Conservation (phyloP, 2,329 filamentous ascomycete genomes). For the Fusarium sp. region DNA sequence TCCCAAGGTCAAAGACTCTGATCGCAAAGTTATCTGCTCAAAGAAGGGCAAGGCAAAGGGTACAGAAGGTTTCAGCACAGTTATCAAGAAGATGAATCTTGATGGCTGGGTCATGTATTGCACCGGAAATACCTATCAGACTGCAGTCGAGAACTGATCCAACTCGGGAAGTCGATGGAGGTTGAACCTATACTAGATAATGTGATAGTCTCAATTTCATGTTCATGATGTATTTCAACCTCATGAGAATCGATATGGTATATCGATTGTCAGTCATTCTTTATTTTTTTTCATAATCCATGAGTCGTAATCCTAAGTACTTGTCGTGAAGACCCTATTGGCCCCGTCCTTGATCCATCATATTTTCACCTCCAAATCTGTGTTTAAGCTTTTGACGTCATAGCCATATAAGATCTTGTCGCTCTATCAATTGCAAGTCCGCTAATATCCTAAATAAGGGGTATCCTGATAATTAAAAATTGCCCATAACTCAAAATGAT, state of each 20-base stretch:
- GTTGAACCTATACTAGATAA: not conserved
- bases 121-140: conserved; percentile 50
- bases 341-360: conserved; percentile 2
- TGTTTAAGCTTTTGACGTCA: not conserved
- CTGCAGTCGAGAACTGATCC: conserved; percentile 33
- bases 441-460: conserved; percentile 25
- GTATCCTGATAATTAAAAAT: conserved; percentile 33
- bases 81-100: conserved; percentile 74
- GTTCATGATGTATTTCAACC: not conserved
- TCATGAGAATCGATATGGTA: not conserved
- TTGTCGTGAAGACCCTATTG: not conserved
- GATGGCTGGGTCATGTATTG: conserved; percentile 74
- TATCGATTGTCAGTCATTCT: conserved; percentile 1
- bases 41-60: conserved; percentile 53
- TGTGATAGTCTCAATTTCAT: not conserved
- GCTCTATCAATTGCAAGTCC: not conserved
- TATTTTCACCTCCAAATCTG: not conserved
- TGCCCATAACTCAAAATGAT: conserved; percentile 10
- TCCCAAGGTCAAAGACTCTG: conserved; percentile 50
- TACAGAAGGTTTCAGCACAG: conserved; percentile 68
- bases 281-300: conserved; percentile 10
- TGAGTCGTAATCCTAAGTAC: conserved; percentile 4
- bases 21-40: conserved; percentile 60
- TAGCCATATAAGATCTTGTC: not conserved
- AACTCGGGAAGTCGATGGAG: not conserved